Evolutionary conservation across 805 yeast genomes (phyloP), one percentile per base, ranked within the genome.

Genomic region (Blastobotrys attinorum): DNA sequence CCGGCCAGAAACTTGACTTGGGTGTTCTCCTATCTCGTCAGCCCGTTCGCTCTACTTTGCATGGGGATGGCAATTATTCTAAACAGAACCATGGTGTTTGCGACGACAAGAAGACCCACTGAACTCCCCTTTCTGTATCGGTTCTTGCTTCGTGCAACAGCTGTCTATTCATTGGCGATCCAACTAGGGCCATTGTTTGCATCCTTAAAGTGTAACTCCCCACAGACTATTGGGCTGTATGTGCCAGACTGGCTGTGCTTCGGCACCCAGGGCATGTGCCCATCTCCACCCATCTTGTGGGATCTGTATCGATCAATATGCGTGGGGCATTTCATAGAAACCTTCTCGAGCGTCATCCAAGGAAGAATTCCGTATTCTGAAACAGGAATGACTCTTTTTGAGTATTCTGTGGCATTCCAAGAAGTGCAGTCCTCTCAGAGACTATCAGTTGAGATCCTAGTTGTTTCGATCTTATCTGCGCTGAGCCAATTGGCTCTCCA

Each of bases 361-460:
- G 84, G 83, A 7, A 66, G 66, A 35, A 60, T 64, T 21, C 83
- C 86, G 5, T 68, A 71, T 44, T 71, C 76, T 17, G 89, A 81
- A 44, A 73, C 80, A 13, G 86, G 86, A 0, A 65, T 83, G 49
- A 79, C 92, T 0, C 62, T 83, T 29, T 82, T 83, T 61, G 92
- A 84, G 58, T 81, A 78, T 53, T 81, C 90, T 3, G 59, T 82
- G 13, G 84, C 86, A 10, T 81, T 81, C 56, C 89, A 83, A 54
- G 92, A 83, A 52, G 79, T 73, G 45, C 82, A 73, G 57, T 67
- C 70, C 36, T 62, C 67, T 27, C 64, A 43, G 42, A 63, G 70
- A 39, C 86, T 79, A 25, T 72, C 79, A 1, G 72, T 67, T 39
- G 84, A 71, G 55, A 64, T 74, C 37, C 66, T 75, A 35, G 61